Evolutionary conservation across 2,329 filamentous ascomycete species (phyloP).

Genomic region (Colletotrichum tanaceti): DNA sequence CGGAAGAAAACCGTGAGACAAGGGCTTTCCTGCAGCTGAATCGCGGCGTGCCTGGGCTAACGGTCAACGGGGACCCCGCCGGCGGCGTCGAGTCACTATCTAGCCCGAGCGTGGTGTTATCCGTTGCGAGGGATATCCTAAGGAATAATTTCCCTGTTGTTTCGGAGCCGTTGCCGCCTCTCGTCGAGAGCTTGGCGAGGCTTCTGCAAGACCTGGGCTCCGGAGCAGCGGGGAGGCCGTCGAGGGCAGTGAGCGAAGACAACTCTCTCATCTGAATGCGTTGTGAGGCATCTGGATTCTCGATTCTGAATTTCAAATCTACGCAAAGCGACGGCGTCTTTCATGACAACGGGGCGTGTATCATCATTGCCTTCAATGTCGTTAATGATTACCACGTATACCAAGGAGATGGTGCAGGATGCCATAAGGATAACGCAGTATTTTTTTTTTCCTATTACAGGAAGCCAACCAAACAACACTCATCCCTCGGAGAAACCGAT

Average conservation of each 20-base stretch:
- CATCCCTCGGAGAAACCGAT: neutral
- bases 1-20: slow-evolving; percentile 37
- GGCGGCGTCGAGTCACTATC: slow-evolving; percentile 32
- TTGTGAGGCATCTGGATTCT: neutral
- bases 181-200: slow-evolving; percentile 31
- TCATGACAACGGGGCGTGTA: neutral
- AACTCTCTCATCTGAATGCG: neutral
- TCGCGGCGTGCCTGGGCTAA: slow-evolving; percentile 34
- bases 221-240: slow-evolving; percentile 29
- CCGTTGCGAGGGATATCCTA: slow-evolving; percentile 27
- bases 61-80: slow-evolving; percentile 31
- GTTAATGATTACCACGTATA: neutral
- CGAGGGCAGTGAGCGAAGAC: slow-evolving; percentile 31
- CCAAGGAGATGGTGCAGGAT: too few species aligned
- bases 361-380: neutral
- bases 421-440: neutral
- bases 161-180: slow-evolving; percentile 32
- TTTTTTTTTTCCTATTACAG: neutral
- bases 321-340: neutral
- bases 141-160: slow-evolving; percentile 37
- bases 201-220: slow-evolving; percentile 35
- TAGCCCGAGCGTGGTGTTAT: slow-evolving; percentile 29
- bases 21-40: slow-evolving; percentile 37
- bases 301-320: too few species aligned
- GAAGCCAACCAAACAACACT: neutral